phyloP scores from a whole-genome alignment of 1,139 yeast species.

The Yamadazyma mexicana region DNA sequence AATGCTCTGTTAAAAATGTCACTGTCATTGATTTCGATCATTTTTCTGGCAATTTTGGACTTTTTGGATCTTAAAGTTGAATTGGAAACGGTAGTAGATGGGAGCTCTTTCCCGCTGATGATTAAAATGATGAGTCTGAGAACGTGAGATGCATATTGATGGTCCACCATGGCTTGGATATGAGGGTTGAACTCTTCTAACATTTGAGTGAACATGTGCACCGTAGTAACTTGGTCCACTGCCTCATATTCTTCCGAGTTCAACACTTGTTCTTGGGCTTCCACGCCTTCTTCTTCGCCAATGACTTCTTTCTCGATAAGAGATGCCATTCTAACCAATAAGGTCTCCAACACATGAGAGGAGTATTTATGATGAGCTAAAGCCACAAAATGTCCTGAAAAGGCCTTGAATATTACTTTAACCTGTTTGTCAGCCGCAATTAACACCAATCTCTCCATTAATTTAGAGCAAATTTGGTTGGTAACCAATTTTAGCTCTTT shows the following conservation, averaged over 20 bases:
- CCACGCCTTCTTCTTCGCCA: conserved; percentile 32
- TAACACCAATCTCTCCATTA: conserved; percentile 82
- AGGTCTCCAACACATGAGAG: conserved; percentile 90
- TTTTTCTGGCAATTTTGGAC: conserved; percentile 87
- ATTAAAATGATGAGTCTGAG: conserved; percentile 70
- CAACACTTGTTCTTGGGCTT: conserved; percentile 27
- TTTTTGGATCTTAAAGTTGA: conserved; percentile 82
- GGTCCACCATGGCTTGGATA: conserved; percentile 58
- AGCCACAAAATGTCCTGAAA: conserved; percentile 71
- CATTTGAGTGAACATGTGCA: conserved; percentile 62
- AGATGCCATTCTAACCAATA: conserved; percentile 74
- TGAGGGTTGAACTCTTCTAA: conserved; percentile 66
- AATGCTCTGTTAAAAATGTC: conserved; percentile 65
- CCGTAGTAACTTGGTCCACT: conserved; percentile 49
- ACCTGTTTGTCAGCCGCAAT: conserved; percentile 66
- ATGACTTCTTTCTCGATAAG: conserved; percentile 68
- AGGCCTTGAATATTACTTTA: conserved; percentile 61
- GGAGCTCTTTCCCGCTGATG: conserved; percentile 74
- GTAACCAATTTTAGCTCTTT: conserved; percentile 91
- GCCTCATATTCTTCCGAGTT: conserved; percentile 23
- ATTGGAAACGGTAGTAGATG: conserved; percentile 72
- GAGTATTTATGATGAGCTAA: conserved; percentile 86
- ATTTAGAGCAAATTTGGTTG: conserved; percentile 90
- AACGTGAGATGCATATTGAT: conserved; percentile 88
- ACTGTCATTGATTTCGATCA: conserved; percentile 83